A percentile compares a stretch with the other conserved stretches of the same genome.
These are phyloP conservation scores for Thozetella sp. DNA, from an alignment of 495 filamentous ascomycete genomes.

Conservation along the genomic window DNA sequence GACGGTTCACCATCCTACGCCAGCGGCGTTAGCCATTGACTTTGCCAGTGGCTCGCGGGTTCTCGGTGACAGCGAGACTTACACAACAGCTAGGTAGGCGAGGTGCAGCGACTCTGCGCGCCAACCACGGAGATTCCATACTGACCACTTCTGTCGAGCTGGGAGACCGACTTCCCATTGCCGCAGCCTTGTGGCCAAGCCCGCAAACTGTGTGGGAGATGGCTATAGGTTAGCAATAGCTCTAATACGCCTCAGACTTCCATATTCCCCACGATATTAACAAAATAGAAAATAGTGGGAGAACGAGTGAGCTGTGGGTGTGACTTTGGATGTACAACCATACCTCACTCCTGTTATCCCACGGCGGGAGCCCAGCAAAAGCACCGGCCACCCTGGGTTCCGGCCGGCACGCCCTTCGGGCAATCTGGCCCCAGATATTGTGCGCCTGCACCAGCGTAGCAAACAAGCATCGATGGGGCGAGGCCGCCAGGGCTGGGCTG, in stretches of 20 bases:
- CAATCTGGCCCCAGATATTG: constrained; percentile 36
- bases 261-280: not conserved
- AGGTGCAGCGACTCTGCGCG: constrained; percentile 16
- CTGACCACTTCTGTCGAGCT: constrained; percentile 17
- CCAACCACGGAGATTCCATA: constrained; percentile 19
- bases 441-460: constrained; percentile 39
- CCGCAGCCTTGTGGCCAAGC: constrained; percentile 4
- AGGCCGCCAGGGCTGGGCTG: constrained; percentile 21
- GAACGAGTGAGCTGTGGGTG: too few relatives aligned
- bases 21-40: not conserved
- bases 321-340: not conserved
- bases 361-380: not conserved
- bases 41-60: too few relatives aligned
- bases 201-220: not conserved
- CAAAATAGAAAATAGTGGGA: too few relatives aligned
- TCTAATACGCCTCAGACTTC: not conserved
- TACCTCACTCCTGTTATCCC: constrained; percentile 1
- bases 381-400: not conserved
- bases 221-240: not conserved
- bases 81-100: constrained; percentile 16
- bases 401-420: constrained; percentile 13
- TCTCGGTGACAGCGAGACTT: too few relatives aligned
- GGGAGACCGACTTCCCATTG: constrained; percentile 15
- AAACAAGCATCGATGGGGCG: constrained; percentile 19
- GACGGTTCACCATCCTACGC: constrained; percentile 11